Conservation (phyloP, 495 filamentous ascomycete genomes). For the Talaromyces proteolyticus region DNA sequence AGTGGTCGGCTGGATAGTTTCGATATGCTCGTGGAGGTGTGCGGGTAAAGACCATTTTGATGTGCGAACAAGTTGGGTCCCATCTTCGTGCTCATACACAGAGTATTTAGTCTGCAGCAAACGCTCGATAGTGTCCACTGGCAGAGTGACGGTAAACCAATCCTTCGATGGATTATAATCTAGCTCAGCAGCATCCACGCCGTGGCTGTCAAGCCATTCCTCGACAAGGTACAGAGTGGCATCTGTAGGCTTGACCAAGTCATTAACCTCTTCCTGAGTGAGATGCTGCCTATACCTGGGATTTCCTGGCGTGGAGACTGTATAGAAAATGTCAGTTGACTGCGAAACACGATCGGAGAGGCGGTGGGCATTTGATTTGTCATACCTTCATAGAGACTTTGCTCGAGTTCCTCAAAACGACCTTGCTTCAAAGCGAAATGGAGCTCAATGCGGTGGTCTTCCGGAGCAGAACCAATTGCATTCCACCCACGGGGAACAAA, state of each 20-base stretch:
- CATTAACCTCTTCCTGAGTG: constrained; percentile 26
- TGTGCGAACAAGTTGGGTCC: constrained; percentile 27
- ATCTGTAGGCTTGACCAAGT: constrained; percentile 24
- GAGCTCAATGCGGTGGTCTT: constrained; percentile 23
- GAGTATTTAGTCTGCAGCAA: constrained; percentile 39
- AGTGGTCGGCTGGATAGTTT: constrained; percentile 63
- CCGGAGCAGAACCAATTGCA: constrained; percentile 35
- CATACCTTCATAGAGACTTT: constrained; percentile 34
- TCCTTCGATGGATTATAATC: constrained; percentile 30
- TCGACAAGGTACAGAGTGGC: constrained; percentile 24
- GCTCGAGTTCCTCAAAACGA: constrained; percentile 32
- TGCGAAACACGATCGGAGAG: neutral
- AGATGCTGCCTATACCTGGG: constrained; percentile 38
- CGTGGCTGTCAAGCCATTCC: constrained; percentile 33
- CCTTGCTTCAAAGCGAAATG: constrained; percentile 38
- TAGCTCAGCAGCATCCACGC: constrained; percentile 10
- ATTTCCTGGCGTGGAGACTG: constrained; percentile 36
- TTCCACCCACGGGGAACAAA: constrained; percentile 41
- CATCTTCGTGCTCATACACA: constrained; percentile 31
- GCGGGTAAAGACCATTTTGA: constrained; percentile 47
- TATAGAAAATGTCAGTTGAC: neutral
- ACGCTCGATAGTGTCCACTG: constrained; percentile 24
- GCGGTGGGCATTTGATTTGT: neutral
- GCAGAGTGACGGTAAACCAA: constrained; percentile 30
- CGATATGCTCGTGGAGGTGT: constrained; percentile 50